Evolutionary conservation across 2,329 filamentous ascomycete genomes (phyloP).

Genomic region (Ophiostoma piceae): DNA sequence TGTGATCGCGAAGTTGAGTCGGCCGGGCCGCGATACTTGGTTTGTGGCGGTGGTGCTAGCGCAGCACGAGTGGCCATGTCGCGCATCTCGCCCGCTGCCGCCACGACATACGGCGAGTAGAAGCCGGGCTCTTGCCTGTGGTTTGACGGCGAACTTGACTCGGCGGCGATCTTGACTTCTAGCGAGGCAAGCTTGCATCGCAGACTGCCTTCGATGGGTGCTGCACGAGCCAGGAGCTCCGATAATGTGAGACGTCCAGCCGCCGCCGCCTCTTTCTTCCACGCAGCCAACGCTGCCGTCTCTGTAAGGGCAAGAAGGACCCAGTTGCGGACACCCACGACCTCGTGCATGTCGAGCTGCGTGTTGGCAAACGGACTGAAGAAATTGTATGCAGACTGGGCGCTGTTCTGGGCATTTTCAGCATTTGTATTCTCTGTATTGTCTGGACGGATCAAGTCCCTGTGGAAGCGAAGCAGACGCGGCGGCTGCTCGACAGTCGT

Average conservation of each 20-base stretch:
- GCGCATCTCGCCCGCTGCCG: neutral
- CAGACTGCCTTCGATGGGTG: constrained; percentile 35
- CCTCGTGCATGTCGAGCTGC: constrained; percentile 42
- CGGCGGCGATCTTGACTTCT: constrained; percentile 19
- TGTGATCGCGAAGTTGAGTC: neutral
- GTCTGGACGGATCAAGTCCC: constrained; percentile 32
- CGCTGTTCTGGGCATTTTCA: neutral
- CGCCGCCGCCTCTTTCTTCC: constrained; percentile 41
- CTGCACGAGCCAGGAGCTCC: constrained; percentile 44
- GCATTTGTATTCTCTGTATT: neutral
- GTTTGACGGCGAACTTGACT: neutral
- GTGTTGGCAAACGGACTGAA: neutral
- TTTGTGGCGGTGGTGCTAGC: neutral
- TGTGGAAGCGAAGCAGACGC: constrained; percentile 34
- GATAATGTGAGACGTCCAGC: constrained; percentile 34
- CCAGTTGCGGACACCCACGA: constrained; percentile 55
- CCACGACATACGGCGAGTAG: constrained; percentile 18
- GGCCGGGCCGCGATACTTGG: neutral
- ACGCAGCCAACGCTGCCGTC: constrained; percentile 49
- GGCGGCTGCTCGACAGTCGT: constrained; percentile 34
- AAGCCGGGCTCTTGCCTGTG: constrained; percentile 10
- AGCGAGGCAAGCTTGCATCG: constrained; percentile 34
- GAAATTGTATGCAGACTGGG: neutral
- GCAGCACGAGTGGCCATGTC: neutral
- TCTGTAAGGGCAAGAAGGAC: constrained; percentile 50